These are phyloP conservation scores for Phytomonas serpens DNA, from an alignment of 208 protist species.

Conservation along the genomic window DNA sequence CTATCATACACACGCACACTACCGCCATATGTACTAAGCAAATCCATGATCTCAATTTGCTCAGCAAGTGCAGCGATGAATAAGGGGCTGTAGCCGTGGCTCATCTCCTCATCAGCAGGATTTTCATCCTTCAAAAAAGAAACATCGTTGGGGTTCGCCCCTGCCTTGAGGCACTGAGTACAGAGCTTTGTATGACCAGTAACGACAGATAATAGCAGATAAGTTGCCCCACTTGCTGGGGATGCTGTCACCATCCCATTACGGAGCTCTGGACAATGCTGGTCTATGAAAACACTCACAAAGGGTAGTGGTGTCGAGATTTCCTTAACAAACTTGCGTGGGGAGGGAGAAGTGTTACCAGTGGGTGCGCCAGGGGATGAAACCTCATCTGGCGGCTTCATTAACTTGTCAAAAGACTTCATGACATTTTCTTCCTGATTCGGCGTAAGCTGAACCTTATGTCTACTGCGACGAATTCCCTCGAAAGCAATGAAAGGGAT, in stretches of 20 bases:
- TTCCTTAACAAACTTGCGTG: constrained; percentile 22
- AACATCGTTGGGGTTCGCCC: constrained; percentile 83
- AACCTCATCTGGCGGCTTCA: constrained; percentile 6
- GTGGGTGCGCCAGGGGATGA: constrained; percentile 3
- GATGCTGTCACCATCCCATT: constrained; percentile 16
- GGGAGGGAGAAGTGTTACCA: constrained; percentile 10
- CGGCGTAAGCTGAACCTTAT: constrained; percentile 40
- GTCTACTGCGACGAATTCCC: constrained; percentile 42
- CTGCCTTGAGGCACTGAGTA: constrained; percentile 55
- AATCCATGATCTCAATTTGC: constrained; percentile 57
- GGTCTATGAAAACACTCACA: constrained; percentile 63
- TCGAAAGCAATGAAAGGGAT: constrained; percentile 71
- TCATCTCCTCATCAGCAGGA: constrained; percentile 60
- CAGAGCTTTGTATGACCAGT: constrained; percentile 61
- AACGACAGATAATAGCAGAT: constrained; percentile 70
- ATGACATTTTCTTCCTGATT: constrained; percentile 50
- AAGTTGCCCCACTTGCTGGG: constrained; percentile 55
- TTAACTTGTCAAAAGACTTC: constrained; percentile 57
- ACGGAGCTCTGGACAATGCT: constrained; percentile 56
- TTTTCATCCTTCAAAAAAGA: constrained; percentile 62
- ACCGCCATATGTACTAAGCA: constrained; percentile 54
- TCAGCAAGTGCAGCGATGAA: constrained; percentile 76
- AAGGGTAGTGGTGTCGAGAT: constrained; percentile 66
- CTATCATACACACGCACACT: constrained; percentile 81
- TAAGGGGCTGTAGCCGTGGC: constrained; percentile 83